phyloP scores from a whole-genome alignment of 805 yeast genomes.

The Candida koratica region DNA sequence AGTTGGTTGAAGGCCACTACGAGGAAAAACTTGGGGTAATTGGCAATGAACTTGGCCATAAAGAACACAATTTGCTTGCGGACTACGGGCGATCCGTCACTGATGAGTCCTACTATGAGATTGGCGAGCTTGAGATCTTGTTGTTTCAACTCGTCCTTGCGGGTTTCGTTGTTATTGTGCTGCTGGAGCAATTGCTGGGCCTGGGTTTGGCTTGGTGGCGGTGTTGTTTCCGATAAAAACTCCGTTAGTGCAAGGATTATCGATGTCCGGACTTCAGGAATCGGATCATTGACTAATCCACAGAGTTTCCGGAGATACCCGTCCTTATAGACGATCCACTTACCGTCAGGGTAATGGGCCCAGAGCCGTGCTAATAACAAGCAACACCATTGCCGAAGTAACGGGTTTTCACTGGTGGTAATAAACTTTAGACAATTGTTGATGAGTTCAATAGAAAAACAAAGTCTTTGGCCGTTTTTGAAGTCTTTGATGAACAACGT shows the following conservation, averaged over 20 bases:
- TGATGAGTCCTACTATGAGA: constrained; percentile 60
- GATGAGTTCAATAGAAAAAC: constrained; percentile 70
- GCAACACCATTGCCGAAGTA: constrained; percentile 89
- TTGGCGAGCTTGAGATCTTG: constrained; percentile 71
- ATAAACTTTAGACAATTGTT: constrained; percentile 63
- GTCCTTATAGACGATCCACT: constrained; percentile 63
- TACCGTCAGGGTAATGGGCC: constrained; percentile 68
- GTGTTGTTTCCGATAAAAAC: constrained; percentile 49
- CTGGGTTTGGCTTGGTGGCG: constrained; percentile 12
- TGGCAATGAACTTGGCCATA: constrained; percentile 67
- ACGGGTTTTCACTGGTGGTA: constrained; percentile 73
- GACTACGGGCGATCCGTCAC: constrained; percentile 88
- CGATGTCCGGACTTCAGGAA: constrained; percentile 92
- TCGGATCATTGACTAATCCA: constrained; percentile 72
- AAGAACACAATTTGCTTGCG: constrained; percentile 79
- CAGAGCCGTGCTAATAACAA: constrained; percentile 74
- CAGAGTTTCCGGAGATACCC: constrained; percentile 56
- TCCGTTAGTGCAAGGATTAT: constrained; percentile 69
- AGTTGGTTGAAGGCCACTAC: constrained; percentile 84
- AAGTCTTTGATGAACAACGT: constrained; percentile 81
- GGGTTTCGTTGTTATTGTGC: constrained; percentile 22
- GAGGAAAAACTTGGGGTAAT: constrained; percentile 68
- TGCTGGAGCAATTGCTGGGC: constrained; percentile 15
- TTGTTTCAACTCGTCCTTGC: constrained; percentile 50
- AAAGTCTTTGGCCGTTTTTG: constrained; percentile 72